phyloP scores from a whole-genome alignment of 805 yeast species.

The Scheffersomyces ergatensis region DNA sequence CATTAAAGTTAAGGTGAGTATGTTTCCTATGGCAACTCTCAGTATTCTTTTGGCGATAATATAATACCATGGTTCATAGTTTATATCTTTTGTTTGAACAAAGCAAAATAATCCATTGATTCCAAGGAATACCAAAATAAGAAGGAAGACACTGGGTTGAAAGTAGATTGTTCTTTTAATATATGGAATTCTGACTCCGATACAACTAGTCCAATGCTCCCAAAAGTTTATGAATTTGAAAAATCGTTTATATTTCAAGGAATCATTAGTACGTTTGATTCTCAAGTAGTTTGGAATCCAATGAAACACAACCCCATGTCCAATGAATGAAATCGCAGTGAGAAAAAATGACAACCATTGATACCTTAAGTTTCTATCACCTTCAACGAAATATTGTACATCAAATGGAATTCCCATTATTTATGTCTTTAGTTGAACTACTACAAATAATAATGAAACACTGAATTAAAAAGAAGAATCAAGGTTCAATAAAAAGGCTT shows the following conservation, averaged over 20 bases:
- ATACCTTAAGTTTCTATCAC: conserved; percentile 29
- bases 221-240: conserved; percentile 26
- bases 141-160: conserved; percentile 40
- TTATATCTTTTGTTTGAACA: conserved; percentile 33
- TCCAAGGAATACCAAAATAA: conserved; percentile 23
- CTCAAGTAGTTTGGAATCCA: conserved; percentile 40
- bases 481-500: neutral
- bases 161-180: conserved; percentile 19
- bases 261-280: conserved; percentile 12
- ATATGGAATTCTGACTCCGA: conserved; percentile 18
- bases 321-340: conserved; percentile 19
- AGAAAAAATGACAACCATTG: conserved; percentile 34
- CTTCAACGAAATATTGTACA: conserved; percentile 38
- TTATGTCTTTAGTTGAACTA: no score
- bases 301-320: conserved; percentile 41
- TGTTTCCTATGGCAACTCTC: conserved; percentile 35
- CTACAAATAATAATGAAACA: no score
- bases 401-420: conserved; percentile 38
- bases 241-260: conserved; percentile 14
- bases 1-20: conserved; percentile 35
- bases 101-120: conserved; percentile 26
- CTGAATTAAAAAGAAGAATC: no score
- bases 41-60: conserved; percentile 43
- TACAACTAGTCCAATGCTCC: conserved; percentile 25
- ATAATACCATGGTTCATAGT: conserved; percentile 37